These are phyloP conservation scores for Dinochytrium kinnereticum DNA, from an alignment of 371 early-diverging fungal species.

Conservation along the genomic window DNA sequence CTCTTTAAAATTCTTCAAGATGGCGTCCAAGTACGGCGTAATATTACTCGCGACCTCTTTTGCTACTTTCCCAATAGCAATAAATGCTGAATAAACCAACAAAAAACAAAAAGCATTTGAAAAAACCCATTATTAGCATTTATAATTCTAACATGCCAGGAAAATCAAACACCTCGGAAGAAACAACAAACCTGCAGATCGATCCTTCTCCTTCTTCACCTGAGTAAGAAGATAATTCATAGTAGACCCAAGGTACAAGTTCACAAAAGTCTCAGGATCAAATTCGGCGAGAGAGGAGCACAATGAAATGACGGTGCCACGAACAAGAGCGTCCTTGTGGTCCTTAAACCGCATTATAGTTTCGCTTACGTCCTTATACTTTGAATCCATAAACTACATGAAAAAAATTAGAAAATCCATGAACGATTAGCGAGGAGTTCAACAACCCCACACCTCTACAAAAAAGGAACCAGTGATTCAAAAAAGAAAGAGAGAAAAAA, in stretches of 20 bases:
- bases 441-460: not conserved
- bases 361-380: conserved; percentile 80
- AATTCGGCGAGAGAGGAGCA: conserved; percentile 86
- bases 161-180: conserved; percentile 72
- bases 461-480: not conserved
- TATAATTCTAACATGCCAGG: conserved; percentile 71
- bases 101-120: conserved; percentile 49
- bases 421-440: too few relatives aligned
- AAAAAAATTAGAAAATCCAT: not conserved
- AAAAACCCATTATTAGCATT: too few relatives aligned
- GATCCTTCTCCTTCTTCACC: conserved; percentile 80
- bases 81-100: conserved; percentile 64
- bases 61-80: conserved; percentile 87
- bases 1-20: conserved; percentile 76
- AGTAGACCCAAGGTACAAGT: conserved; percentile 70
- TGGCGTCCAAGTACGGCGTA: conserved; percentile 78
- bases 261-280: conserved; percentile 78
- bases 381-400: conserved; percentile 79
- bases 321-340: conserved; percentile 80
- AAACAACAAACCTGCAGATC: conserved; percentile 57
- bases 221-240: conserved; percentile 80
- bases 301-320: conserved; percentile 81
- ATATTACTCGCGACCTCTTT: conserved; percentile 83
- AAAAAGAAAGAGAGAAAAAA: not conserved
- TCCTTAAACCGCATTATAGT: conserved; percentile 80